Evolutionary conservation across 192 early-diverging fungal genomes (phyloP).

Genomic region (Entomortierella parvispora): DNA sequence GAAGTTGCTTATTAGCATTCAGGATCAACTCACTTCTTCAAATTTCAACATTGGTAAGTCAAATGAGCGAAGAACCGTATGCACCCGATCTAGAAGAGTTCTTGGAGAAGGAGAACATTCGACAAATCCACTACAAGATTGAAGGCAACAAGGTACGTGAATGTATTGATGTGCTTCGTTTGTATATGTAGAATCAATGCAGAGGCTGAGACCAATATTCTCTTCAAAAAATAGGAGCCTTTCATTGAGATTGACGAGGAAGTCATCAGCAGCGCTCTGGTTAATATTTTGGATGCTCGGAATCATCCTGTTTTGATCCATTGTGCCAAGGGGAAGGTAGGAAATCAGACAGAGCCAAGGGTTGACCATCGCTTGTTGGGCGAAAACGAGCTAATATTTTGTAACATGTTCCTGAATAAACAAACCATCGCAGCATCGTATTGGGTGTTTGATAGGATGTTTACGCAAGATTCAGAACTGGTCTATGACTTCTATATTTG

Average conservation of each 20-base stretch:
- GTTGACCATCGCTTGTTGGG: too few species aligned
- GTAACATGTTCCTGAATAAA: too few species aligned
- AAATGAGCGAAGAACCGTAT: conserved; percentile 70
- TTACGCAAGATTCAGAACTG: conserved; percentile 93
- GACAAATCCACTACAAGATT: conserved; percentile 82
- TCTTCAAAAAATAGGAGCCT: conserved; percentile 55
- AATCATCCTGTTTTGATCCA: conserved; percentile 83
- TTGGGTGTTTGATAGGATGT: conserved; percentile 94
- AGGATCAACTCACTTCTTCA: neutral
- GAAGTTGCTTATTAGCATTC: too few species aligned
- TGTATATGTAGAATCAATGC: neutral
- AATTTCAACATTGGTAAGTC: conserved; percentile 41
- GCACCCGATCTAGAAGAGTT: conserved; percentile 81
- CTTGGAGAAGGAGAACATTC: conserved; percentile 75
- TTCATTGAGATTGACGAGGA: conserved; percentile 66
- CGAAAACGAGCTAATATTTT: too few species aligned
- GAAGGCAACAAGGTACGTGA: conserved; percentile 86
- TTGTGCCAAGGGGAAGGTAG: conserved; percentile 93
- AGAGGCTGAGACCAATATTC: neutral
- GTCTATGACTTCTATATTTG: conserved; percentile 97
- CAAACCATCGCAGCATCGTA: conserved; percentile 91
- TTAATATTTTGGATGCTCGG: conserved; percentile 60
- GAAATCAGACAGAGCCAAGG: neutral
- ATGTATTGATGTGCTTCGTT: neutral
- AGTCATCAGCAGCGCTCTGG: conserved; percentile 63